phyloP scores from a whole-genome alignment of 2,329 filamentous ascomycete genomes.

The Arthrobotrys megalospora region DNA sequence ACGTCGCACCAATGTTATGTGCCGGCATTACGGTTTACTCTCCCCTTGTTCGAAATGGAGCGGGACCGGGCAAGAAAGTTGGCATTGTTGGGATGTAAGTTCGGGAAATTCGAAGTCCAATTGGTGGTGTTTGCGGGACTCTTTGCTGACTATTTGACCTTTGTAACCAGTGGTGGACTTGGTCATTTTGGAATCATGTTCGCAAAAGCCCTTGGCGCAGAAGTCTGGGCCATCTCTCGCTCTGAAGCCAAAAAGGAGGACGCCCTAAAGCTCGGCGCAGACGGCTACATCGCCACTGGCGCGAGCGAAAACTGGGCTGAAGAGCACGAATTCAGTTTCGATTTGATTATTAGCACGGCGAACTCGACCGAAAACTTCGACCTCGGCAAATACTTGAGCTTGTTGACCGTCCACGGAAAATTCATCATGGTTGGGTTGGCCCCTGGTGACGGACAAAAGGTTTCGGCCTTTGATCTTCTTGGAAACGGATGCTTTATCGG shows the following conservation, averaged over 20 bases:
- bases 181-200: slow-evolving; percentile 81
- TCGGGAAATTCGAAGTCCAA: slow-evolving; percentile 67
- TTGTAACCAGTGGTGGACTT: slow-evolving; percentile 73
- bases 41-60: slow-evolving; percentile 81
- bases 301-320: slow-evolving; percentile 73
- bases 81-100: slow-evolving; percentile 75
- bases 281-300: slow-evolving; percentile 74
- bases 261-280: slow-evolving; percentile 74
- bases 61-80: slow-evolving; percentile 83
- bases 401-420: slow-evolving; percentile 77
- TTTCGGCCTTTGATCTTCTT: slow-evolving; percentile 68
- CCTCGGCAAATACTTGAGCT: slow-evolving; percentile 79
- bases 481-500: slow-evolving; percentile 74
- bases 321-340: slow-evolving; percentile 76
- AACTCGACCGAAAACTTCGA: slow-evolving; percentile 77
- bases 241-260: slow-evolving; percentile 75
- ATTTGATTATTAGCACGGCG: slow-evolving; percentile 83
- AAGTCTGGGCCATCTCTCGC: slow-evolving; percentile 76
- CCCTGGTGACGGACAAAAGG: slow-evolving; percentile 68
- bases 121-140: slow-evolving; percentile 59
- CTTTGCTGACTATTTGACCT: slow-evolving; percentile 8
- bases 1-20: slow-evolving; percentile 86
- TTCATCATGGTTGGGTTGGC: slow-evolving; percentile 75
- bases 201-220: slow-evolving; percentile 77
- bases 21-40: slow-evolving; percentile 86